phyloP scores from a whole-genome alignment of 1,139 yeast genomes.

The Geotrichum fermentans region DNA sequence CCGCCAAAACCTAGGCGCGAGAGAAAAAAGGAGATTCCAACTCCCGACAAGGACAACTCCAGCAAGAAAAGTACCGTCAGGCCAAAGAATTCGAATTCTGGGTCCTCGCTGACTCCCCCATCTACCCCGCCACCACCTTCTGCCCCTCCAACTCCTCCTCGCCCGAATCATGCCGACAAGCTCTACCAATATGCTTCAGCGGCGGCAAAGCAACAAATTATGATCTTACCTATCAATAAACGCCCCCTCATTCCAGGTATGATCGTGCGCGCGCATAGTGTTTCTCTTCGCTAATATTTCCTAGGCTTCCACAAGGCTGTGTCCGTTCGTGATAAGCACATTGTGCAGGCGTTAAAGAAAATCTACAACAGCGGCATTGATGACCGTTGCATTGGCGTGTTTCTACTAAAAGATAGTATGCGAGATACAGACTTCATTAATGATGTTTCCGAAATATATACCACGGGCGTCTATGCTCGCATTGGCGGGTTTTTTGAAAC shows the following conservation, averaged over 20 bases:
- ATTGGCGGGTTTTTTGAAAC: conserved; percentile 38
- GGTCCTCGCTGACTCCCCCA: neutral
- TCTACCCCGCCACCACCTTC: conserved; percentile 1
- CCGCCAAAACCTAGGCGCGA: conserved; percentile 14
- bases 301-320: conserved; percentile 56
- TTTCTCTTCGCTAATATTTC: neutral
- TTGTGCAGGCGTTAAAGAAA: conserved; percentile 73
- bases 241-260: conserved; percentile 23
- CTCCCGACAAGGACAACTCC: conserved; percentile 1
- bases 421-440: conserved; percentile 71
- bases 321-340: conserved; percentile 73
- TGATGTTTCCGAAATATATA: conserved; percentile 59
- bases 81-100: neutral
- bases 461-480: conserved; percentile 80
- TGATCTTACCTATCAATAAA: conserved; percentile 21
- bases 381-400: conserved; percentile 80
- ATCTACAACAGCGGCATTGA: conserved; percentile 54
- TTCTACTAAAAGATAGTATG: conserved; percentile 66
- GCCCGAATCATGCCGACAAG: conserved; percentile 10
- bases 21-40: conserved; percentile 9
- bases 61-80: neutral
- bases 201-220: conserved; percentile 19
- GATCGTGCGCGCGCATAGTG: neutral
- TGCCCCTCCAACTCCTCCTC: conserved; percentile 2
- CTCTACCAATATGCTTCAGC: conserved; percentile 19